Evolutionary conservation across 2,329 filamentous ascomycete genomes (phyloP).

Genomic region (Sphaerulina musiva): DNA sequence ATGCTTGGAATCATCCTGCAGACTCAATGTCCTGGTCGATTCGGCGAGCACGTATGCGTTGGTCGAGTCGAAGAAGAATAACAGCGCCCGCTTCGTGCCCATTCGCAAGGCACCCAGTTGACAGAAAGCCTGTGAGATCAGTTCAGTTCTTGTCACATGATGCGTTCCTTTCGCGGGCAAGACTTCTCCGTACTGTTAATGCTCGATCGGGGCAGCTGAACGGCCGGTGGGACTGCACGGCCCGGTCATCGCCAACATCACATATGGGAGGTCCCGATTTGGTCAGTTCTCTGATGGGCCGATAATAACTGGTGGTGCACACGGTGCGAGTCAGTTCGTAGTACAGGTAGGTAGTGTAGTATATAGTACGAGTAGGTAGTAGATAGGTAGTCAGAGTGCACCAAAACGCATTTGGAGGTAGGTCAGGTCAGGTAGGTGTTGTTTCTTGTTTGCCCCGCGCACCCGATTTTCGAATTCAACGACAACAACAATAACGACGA

Average conservation of each 20-base stretch:
- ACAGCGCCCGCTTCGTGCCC: conserved; percentile 44
- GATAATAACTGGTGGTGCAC: conserved; percentile 23
- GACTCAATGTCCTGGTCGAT: conserved; percentile 44
- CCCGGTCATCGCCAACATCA: conserved; percentile 22
- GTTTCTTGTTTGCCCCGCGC: too few relatives aligned
- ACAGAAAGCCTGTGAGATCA: conserved; percentile 37
- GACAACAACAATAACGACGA: too few relatives aligned
- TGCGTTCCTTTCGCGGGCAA: background rate
- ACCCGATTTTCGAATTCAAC: too few relatives aligned
- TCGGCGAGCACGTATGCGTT: conserved; percentile 51
- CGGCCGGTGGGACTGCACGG: conserved; percentile 23
- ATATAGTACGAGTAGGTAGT: too few relatives aligned
- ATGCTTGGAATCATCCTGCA: conserved; percentile 27
- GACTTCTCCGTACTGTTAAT: background rate
- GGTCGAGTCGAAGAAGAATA: conserved; percentile 48
- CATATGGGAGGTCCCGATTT: conserved; percentile 24
- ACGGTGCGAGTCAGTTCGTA: too few relatives aligned
- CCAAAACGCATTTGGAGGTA: too few relatives aligned
- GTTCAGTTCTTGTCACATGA: background rate
- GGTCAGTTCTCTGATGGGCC: conserved; percentile 26
- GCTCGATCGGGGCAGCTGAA: conserved; percentile 30
- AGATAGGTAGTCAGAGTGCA: too few relatives aligned
- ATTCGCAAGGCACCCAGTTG: conserved; percentile 49
- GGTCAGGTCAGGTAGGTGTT: too few relatives aligned
- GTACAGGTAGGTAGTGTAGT: too few relatives aligned